Evolutionary conservation across 2,329 filamentous ascomycete species (phyloP), one percentile per base, ranked within the genome.

Genomic region (Dothideomycetes sp.): DNA sequence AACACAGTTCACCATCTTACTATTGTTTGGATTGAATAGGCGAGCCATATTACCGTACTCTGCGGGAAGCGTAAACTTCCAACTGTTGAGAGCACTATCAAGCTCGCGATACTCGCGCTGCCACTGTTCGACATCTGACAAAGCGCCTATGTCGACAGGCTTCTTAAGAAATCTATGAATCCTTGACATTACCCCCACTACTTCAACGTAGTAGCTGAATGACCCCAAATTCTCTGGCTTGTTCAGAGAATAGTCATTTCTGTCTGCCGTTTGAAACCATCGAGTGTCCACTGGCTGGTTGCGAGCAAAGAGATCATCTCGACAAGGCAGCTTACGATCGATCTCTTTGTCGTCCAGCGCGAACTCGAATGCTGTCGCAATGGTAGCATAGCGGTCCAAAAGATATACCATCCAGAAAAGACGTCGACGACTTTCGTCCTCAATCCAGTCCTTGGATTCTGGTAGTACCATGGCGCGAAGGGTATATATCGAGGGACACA

Each of bases 321-420:
- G 80, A 54, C 88, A 95, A 2, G 88, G 88, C 6, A 95, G 65
- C 35, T 78, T 84, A 17, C 88, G 76, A 56, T 94, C 87, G 31
- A 94, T 89, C 54, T 94, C 87, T 55, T 82, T 84, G 53, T 94
- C 86, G 50, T 89, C 81, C 13, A 95, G 65, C 1, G 85, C 84
- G 57, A 94, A 94, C 51, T 94, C 86, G 51, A 94, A 94, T 0
- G 88, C 86, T 0, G 88, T 94, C 1, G 86, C 82, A 42, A 94
- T 80, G 1, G 87, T 94, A 1, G 86, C 86, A 56, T 94, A 94
- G 35, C 88, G 74, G 57, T 95, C 88, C 5, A 95, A 70, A 10
- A 94, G 65, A 55, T 94, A 95, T 9, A 94, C 80, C 79, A 93
- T 89, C 88, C 88, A 95, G 60, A 95, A 94, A 1, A 94, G 67